Evolutionary conservation across 495 filamentous ascomycete genomes (phyloP).

Genomic region (Platismatia glauca): DNA sequence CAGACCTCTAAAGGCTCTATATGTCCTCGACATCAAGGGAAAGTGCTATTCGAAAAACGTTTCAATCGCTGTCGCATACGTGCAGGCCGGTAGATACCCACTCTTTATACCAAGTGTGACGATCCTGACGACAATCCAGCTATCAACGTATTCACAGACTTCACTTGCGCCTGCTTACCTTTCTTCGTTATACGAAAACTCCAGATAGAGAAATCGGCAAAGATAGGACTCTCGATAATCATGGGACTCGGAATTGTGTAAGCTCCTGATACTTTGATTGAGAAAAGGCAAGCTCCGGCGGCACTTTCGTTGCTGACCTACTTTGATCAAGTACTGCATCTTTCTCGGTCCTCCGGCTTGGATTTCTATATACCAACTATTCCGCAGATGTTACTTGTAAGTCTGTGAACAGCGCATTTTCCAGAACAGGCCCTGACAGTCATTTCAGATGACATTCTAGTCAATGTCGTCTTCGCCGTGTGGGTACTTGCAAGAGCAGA

Average conservation of each 20-base stretch:
- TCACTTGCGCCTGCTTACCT: background rate
- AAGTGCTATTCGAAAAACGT: background rate
- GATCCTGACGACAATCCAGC: background rate
- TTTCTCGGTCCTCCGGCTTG: background rate
- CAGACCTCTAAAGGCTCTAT: background rate
- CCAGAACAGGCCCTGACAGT: background rate
- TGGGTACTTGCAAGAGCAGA: background rate
- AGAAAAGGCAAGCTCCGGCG: background rate
- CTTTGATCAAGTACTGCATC: background rate
- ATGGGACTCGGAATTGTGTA: conserved; percentile 1
- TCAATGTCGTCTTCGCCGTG: background rate
- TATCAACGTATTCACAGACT: background rate
- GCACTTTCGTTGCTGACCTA: background rate
- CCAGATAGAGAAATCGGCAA: background rate
- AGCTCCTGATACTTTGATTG: background rate
- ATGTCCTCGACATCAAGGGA: background rate
- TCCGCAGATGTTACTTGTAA: background rate
- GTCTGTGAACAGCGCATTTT: background rate
- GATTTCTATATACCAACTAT: background rate
- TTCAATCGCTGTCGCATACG: background rate
- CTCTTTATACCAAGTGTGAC: background rate
- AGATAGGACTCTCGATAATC: background rate
- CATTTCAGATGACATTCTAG: background rate
- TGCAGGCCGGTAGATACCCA: background rate
- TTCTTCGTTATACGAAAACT: background rate